Evolutionary conservation across 164 flowering plant genomes (phyloP), one percentile per base, ranked within the genome.

Genomic region (Vitis cinerea): DNA sequence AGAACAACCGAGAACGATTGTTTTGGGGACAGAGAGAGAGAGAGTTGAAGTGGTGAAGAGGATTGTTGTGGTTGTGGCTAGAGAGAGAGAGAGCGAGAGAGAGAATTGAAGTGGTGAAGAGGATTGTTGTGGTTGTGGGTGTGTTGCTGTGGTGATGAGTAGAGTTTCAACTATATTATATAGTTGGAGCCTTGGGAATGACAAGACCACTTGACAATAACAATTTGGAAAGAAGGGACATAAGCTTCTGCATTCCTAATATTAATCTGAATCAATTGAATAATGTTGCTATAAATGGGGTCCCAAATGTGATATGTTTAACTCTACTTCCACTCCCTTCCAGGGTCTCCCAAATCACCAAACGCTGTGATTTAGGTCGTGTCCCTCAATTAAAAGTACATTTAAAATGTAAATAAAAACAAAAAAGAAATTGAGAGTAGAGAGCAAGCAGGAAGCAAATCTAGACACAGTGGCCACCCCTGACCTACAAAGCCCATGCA

Each of bases 361-460:
- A 37, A 37, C 27, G 27, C 50, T 68, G 52, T 63, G 53, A 60
- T 13, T 5, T 30, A 31, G 27, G 16, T n/a, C 14, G 3, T n/a
- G 27, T 37, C 44, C 44, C 44, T 37, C 44, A 37, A 37, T 37
- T 37, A 37, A 3, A 37, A 37, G 44, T 37, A 37, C 44, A 37
- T 37, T 37, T 3, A 37, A 37, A 37, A 62, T 14, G 9, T 31
- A 61, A 9, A 47, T 4, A 62, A 10, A 15, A 14, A 15, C 17
- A 50, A 8, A 30, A 30, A 37, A 27, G 8, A 0, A 27, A 23
- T 6, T 4, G 59, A 52, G 37, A 37, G 31, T 16, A 16, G 27
- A 13, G 44, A 47, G 59, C 58, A 67, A 61, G 61, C 79, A 77
- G 81, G 78, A 80, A 78, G 69, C 68, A 72, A 72, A 78, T 80